phyloP scores from a whole-genome alignment of 1,139 yeast genomes.

The Citeromyces hawaiiensis region DNA sequence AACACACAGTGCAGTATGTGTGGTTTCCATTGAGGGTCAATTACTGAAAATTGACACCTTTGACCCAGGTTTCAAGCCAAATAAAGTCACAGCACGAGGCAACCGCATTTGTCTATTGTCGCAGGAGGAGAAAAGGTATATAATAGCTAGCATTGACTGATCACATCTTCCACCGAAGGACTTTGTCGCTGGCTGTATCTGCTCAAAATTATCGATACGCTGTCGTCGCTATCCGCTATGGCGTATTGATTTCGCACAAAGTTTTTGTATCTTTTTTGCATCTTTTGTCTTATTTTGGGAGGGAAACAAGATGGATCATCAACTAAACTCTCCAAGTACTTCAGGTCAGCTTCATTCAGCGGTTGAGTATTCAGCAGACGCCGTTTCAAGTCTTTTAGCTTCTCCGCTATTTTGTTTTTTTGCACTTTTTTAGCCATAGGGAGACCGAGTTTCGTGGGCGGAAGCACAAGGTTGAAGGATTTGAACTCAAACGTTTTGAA shows the following conservation, averaged over 20 bases:
- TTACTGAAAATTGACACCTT: background rate
- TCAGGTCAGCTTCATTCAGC: slow-evolving; percentile 7
- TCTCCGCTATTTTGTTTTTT: slow-evolving; percentile 10
- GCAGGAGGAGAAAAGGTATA: background rate
- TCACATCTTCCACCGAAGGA: background rate
- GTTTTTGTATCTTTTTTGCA: slow-evolving; percentile 2
- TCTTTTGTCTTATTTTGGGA: slow-evolving; percentile 3
- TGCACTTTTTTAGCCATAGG: slow-evolving; percentile 10
- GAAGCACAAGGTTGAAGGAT: slow-evolving; percentile 5
- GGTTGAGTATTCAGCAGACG: slow-evolving; percentile 9
- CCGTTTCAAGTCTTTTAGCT: slow-evolving; percentile 9
- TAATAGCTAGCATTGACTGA: background rate
- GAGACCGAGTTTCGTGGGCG: slow-evolving; percentile 10
- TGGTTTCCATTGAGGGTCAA: background rate
- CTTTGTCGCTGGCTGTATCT: background rate
- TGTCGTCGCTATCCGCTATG: slow-evolving; percentile 7
- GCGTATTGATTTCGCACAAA: slow-evolving; percentile 8
- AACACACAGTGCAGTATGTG: background rate
- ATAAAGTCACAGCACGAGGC: background rate
- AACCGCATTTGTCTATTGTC: background rate
- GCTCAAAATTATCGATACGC: background rate
- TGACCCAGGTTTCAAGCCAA: background rate
- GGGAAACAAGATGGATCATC: slow-evolving; percentile 2
- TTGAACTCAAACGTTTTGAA: background rate
- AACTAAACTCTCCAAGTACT: slow-evolving; percentile 7